Evolutionary conservation across 306 rosid species (phyloP).

Genomic region (Abrus precatorius): DNA sequence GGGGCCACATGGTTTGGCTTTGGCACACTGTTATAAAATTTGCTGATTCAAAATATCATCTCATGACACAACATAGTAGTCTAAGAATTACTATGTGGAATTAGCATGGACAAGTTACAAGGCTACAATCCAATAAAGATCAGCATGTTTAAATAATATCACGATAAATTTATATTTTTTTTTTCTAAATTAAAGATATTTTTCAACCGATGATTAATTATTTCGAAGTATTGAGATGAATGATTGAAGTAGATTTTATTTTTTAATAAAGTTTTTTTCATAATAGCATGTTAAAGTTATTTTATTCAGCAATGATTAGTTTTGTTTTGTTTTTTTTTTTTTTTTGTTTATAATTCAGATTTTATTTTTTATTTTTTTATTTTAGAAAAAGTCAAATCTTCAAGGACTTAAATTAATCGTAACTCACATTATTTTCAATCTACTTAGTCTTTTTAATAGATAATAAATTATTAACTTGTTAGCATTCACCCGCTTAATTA

Average conservation of each 20-base stretch:
- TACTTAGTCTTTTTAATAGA: not conserved
- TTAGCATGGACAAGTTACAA: not conserved
- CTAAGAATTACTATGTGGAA: constrained; percentile 16
- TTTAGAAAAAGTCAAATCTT: not conserved
- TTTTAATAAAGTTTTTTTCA: not conserved
- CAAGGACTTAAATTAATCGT: not conserved
- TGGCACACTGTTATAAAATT: constrained; percentile 40
- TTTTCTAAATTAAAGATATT: not conserved
- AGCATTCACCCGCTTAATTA: not conserved
- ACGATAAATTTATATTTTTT: not conserved
- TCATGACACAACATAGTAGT: constrained; percentile 33
- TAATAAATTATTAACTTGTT: not conserved
- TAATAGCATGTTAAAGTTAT: not conserved
- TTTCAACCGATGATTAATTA: not conserved
- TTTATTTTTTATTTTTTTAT: not conserved
- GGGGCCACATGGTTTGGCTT: constrained; percentile 58
- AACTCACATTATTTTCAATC: not conserved
- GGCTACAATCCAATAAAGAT: not conserved
- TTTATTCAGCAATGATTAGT: not conserved
- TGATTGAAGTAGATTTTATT: not conserved
- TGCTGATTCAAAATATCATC: constrained; percentile 29
- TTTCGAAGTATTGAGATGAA: not conserved
- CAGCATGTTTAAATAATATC: not conserved
- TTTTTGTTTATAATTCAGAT: not conserved
- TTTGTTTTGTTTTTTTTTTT: not conserved